Base-by-base conservation (phyloP, 495 filamentous ascomycete species). In the Lichina pygmaea region DNA sequence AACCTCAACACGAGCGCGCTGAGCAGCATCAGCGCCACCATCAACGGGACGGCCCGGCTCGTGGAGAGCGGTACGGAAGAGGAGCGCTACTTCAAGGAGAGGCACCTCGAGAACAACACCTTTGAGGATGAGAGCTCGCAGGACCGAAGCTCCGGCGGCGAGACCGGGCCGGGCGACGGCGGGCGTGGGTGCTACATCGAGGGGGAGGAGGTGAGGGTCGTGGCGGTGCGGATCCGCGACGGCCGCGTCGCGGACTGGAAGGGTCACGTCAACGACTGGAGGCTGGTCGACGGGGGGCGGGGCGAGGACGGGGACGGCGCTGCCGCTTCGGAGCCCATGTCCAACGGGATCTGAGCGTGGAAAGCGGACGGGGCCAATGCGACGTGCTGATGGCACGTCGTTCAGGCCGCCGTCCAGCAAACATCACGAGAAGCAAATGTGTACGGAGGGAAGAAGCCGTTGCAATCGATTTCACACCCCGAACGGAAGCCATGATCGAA, bases 31-130 rank as follows among this genome's bases (percentile, higher is more conserved):
- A 82, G 75, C 51, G 85, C 82, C 5, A 94, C 89, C 2, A 85
- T 97, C 54, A 89, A 86, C 51, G 89, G 89, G 8, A 63, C 70
- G 33, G 86, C 89, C 3, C 60, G 67, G 31, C 62, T 97, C 36
- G 65, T 92, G 34, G 66, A 74, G 6, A 54, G 61, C 6, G 83
- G 75, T 2, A 79, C 72, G 2, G 78, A 81, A 38, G 79, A 91
- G 54, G 89, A 94, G 58, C 47, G 52, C 11, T 94, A 75, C 67
- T 93, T 77, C 53, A 77, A 79, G 52, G 70, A 72, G 45, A 64
- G 65, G 51, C 89, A 97, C 64, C 53, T 93, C 50, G 84, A 83
- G 60, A 93, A 94, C 55, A 92, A 95, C 58, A 86, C 80, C 0
- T 92, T 91, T 58, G 69, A 67, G 12, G 57, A 57, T 39, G 58